Evolutionary conservation across 768 basidiomycete genomes (phyloP).

Genomic region (Scleroderma citrinum): DNA sequence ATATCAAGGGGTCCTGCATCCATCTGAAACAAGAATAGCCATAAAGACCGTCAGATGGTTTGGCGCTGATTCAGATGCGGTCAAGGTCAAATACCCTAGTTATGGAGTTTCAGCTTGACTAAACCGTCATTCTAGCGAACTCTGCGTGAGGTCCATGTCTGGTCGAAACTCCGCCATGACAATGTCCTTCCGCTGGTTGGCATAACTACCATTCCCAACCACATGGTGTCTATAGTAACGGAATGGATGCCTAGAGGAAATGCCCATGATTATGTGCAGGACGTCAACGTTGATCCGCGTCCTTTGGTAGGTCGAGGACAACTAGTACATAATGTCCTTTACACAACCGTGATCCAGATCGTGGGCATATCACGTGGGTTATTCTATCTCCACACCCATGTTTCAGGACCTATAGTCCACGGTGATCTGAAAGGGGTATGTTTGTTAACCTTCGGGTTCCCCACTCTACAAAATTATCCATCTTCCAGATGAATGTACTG

Average conservation of each 20-base stretch:
- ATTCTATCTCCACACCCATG: background rate
- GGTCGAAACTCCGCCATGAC: slow-evolving; percentile 12
- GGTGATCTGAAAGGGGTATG: background rate
- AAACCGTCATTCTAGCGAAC: slow-evolving; percentile 5
- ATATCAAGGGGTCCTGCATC: background rate
- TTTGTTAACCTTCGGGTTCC: background rate
- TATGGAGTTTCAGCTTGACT: background rate
- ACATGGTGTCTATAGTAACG: slow-evolving; percentile 12
- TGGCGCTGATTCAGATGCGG: background rate
- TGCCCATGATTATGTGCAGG: background rate
- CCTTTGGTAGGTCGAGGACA: background rate
- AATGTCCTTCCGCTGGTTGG: slow-evolving; percentile 17
- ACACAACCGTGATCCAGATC: background rate
- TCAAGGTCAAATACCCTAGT: background rate
- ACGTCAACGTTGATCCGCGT: background rate
- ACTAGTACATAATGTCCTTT: background rate
- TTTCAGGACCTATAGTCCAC: background rate
- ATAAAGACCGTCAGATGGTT: background rate
- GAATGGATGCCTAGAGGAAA: background rate
- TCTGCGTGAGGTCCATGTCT: slow-evolving; percentile 14
- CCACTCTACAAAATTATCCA: background rate
- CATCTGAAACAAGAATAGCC: background rate
- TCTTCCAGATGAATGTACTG: background rate
- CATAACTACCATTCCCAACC: slow-evolving; percentile 7
- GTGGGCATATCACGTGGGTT: background rate